Evolutionary conservation across 768 basidiomycete genomes (phyloP), one percentile per base, ranked within the genome.

Genomic region (Lactarius sp.): DNA sequence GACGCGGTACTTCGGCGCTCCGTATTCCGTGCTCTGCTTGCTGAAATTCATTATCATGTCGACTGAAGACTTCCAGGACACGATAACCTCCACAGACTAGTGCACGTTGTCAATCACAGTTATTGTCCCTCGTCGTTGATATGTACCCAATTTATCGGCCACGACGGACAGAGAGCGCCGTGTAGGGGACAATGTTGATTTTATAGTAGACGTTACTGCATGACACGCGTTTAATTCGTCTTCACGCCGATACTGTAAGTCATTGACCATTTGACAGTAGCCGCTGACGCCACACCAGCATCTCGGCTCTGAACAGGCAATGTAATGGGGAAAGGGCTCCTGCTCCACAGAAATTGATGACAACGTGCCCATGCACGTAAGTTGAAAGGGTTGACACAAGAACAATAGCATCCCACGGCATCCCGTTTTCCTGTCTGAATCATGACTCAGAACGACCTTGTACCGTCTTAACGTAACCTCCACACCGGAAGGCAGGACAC

Each of bases 11-110:
- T 85, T 64, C 80, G 82, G 71, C 72, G 78, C 62, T 86, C 85
- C 66, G 87, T 96, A 59, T 96, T 98, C 75, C 81, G 80, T 65
- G 84, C 81, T 69, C 96, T 97, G 77, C 77, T 98, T 71, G 81
- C 82, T 64, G 98, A 98, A 80, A 94, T 98, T 41, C 81, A 83
- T 73, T 79, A 79, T 75, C 70, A 81, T 59, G 73, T 74, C 66
- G 82, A 83, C 74, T 84, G 65, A 61, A 49, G 46, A 41, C 13
- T 8, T 18, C 52, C 13, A 20, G 31, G 27, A 36, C 33, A 50
- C 14, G 52, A 18, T 44, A 5, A 18, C 12, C 18, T n/a, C 6
- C 33, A 44, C n/a, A 4, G 42, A 37, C 10, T 4, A 13, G 16
- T 27, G 7, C 22, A 62, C 12, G 44, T 14, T 22, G 44, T 52